phyloP scores from a whole-genome alignment of 1,284 basidiomycete genomes.

The Boletellus dicymbophilus region DNA sequence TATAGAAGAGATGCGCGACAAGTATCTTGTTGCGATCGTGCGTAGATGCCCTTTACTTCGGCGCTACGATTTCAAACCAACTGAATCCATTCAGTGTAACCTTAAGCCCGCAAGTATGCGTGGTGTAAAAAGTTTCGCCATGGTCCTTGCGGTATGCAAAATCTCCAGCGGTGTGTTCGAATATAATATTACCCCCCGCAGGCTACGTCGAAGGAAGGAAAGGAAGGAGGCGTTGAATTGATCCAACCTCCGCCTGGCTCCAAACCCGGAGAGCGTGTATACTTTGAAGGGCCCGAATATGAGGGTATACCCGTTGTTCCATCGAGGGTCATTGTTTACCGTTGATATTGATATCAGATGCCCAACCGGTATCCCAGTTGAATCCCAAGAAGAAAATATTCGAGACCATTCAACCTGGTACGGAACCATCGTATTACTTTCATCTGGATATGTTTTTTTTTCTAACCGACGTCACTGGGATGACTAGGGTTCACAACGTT shows the following conservation, averaged over 20 bases:
- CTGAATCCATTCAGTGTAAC: slow-evolving; percentile 65
- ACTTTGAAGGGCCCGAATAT: slow-evolving; percentile 87
- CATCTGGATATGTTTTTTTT: background rate
- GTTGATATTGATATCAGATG: slow-evolving; percentile 46
- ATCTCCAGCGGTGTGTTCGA: background rate
- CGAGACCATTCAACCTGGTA: slow-evolving; percentile 89
- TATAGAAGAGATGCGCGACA: slow-evolving; percentile 89
- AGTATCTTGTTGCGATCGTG: slow-evolving; percentile 85
- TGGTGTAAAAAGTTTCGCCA: slow-evolving; percentile 94
- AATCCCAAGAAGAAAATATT: slow-evolving; percentile 99
- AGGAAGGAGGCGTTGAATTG: slow-evolving; percentile 90
- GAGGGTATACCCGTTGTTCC: slow-evolving; percentile 51
- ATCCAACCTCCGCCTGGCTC: slow-evolving; percentile 86
- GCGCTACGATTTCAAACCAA: background rate
- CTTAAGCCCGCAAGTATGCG: slow-evolving; percentile 96
- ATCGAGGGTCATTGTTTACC: background rate
- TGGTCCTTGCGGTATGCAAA: slow-evolving; percentile 85
- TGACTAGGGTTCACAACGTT: slow-evolving; percentile 81
- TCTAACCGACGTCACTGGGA: slow-evolving; percentile 1
- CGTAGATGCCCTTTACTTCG: slow-evolving; percentile 28
- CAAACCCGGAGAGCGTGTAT: slow-evolving; percentile 89
- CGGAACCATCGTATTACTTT: slow-evolving; percentile 2
- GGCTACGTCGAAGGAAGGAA: slow-evolving; percentile 89
- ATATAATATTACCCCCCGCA: slow-evolving; percentile 31
- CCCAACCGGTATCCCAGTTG: slow-evolving; percentile 75